Conservation (phyloP, 768 basidiomycete genomes). For the Boletus edulis region DNA sequence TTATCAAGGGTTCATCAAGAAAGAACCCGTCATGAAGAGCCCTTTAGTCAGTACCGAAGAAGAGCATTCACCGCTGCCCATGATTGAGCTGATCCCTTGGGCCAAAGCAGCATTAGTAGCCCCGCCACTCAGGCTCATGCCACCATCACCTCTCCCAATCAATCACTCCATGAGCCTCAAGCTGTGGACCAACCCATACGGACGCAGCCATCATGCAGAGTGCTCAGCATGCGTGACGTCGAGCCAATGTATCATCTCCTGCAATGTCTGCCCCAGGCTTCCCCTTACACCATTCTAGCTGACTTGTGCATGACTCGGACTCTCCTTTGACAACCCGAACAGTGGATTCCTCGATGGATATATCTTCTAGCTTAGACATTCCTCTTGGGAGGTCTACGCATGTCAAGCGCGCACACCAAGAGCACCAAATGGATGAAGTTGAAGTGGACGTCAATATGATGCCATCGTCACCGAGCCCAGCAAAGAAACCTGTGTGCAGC, state of each 20-base stretch:
- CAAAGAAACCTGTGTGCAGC: conserved; percentile 23
- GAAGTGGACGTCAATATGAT: conserved; percentile 43
- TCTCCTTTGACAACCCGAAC: conserved; percentile 21
- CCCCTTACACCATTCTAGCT: too few relatives aligned
- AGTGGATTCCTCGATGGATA: conserved; percentile 23
- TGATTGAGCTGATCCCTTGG: too few relatives aligned
- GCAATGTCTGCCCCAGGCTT: too few relatives aligned
- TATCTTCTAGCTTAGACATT: conserved; percentile 11
- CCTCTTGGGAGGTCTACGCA: conserved; percentile 15
- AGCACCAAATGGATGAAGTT: conserved; percentile 26
- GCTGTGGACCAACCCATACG: conserved; percentile 50
- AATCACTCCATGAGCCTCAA: conserved; percentile 62
- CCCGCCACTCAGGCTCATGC: too few relatives aligned
- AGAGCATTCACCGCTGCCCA: too few relatives aligned
- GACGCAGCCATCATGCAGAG: conserved; percentile 60
- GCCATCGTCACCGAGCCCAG: conserved; percentile 50
- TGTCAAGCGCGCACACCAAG: conserved; percentile 32
- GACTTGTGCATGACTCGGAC: too few relatives aligned
- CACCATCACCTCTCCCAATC: conserved; percentile 26
- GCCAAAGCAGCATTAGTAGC: too few relatives aligned
- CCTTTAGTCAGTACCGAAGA: too few relatives aligned
- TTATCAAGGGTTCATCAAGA: too few relatives aligned
- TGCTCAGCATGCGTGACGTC: conserved; percentile 34
- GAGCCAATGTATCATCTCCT: conserved; percentile 3
- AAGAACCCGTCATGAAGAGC: too few relatives aligned